phyloP scores from a whole-genome alignment of 2,329 filamentous ascomycete genomes.

The Xylariaceae sp. region DNA sequence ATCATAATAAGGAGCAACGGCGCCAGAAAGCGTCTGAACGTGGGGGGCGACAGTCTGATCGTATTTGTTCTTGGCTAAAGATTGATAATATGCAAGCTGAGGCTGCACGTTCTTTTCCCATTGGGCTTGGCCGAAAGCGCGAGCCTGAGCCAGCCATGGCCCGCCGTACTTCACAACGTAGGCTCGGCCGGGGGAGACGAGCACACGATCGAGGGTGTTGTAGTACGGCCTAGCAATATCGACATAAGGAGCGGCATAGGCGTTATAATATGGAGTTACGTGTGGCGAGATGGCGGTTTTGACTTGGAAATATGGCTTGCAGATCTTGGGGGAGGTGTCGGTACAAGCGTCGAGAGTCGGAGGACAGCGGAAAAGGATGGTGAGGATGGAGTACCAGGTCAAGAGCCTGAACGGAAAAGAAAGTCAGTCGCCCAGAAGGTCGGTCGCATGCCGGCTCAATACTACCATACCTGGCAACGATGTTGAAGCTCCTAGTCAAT shows the following conservation, averaged over 20 bases:
- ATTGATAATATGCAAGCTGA: slow-evolving; percentile 67
- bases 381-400: slow-evolving; percentile 85
- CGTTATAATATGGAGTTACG: slow-evolving; percentile 80
- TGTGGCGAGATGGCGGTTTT: slow-evolving; percentile 69
- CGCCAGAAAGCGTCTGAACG: slow-evolving; percentile 61
- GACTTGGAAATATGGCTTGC: slow-evolving; percentile 77
- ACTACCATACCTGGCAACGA: slow-evolving; percentile 52
- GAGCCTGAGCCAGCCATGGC: slow-evolving; percentile 69
- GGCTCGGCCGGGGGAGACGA: slow-evolving; percentile 69
- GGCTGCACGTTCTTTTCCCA: slow-evolving; percentile 83
- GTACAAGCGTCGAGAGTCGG: slow-evolving; percentile 67
- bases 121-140: slow-evolving; percentile 67
- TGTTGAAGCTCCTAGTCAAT: slow-evolving; percentile 48
- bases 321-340: slow-evolving; percentile 73
- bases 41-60: slow-evolving; percentile 72
- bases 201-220: slow-evolving; percentile 58
- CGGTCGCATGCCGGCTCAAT: neutral
- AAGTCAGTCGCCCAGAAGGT: slow-evolving; percentile 14
- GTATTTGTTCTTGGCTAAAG: slow-evolving; percentile 67
- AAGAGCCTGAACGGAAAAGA: slow-evolving; percentile 57
- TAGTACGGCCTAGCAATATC: slow-evolving; percentile 78
- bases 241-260: slow-evolving; percentile 83
- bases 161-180: slow-evolving; percentile 75
- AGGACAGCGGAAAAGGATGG: slow-evolving; percentile 81
- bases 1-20: slow-evolving; percentile 72